Percentiles rank a stretch among this genome's conserved stretches.
phyloP scores from a whole-genome alignment of 768 basidiomycete species.

The Trametes cingulata region DNA sequence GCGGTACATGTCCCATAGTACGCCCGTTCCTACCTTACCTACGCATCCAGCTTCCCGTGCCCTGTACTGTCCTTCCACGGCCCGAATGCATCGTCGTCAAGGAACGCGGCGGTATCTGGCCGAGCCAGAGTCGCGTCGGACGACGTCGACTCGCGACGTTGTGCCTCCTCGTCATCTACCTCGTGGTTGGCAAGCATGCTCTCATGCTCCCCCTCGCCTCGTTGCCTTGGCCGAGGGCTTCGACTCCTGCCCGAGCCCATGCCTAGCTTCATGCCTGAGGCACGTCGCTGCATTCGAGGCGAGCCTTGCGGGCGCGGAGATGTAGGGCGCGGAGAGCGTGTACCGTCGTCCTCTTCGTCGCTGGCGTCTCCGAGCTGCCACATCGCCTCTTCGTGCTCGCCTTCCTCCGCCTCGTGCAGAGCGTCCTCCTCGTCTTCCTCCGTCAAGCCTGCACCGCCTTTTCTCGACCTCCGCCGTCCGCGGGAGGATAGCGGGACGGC shows the following conservation, averaged over 20 bases:
- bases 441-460: conserved; percentile 24
- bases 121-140: conserved; percentile 39
- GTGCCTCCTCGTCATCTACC: conserved; percentile 36
- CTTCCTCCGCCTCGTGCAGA: conserved; percentile 32
- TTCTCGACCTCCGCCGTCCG: conserved; percentile 31
- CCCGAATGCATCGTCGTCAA: conserved; percentile 28
- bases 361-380: conserved; percentile 79
- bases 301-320: conserved; percentile 23
- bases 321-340: conserved; percentile 32
- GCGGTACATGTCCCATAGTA: conserved; percentile 1
- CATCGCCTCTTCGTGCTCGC: conserved; percentile 45
- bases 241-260: conserved; percentile 8
- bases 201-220: conserved; percentile 26
- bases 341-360: conserved; percentile 56
- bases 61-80: conserved; percentile 21
- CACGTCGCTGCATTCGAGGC: conserved; percentile 8
- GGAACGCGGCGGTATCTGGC: conserved; percentile 18
- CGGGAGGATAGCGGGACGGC: conserved; percentile 31
- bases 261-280: conserved; percentile 7
- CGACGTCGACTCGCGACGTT: conserved; percentile 35
- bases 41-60: conserved; percentile 1
- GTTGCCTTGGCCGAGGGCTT: not conserved
- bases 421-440: conserved; percentile 44
- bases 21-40: not conserved
- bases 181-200: conserved; percentile 26